Evolutionary conservation across 257 asterid genomes (phyloP), one percentile per base, ranked within the genome.

Genomic region (Ocimum tenuiflorum): DNA sequence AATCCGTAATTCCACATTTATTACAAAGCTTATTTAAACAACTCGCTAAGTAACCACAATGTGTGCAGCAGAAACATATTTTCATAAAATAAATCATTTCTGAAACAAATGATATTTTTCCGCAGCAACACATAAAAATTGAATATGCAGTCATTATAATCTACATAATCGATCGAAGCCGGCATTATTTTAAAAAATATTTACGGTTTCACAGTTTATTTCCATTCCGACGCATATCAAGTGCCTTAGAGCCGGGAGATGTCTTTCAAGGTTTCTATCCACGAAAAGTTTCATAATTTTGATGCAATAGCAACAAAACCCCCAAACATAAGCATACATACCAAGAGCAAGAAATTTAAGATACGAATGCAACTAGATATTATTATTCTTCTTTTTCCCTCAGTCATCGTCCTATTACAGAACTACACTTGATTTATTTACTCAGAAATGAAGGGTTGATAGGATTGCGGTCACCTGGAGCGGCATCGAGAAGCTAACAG

Each of bases 401-500:
- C 6, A 4, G 8, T 23, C 63, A 7, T 50, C n/a, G 15, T 50
- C 51, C 64, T 14, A 51, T 12, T 60, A 23, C 5, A 3, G 17
- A 24, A 14, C 19, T 36, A 48, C 20, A 33, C 42, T 18, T 65
- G 29, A 12, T 65, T 29, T 8, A 31, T 20, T 73, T 15, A 29
- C 23, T 42, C 31, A 45, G 38, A 53, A 42, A 53, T 2, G 17
- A 43, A 45, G 15, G 15, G 7, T 7, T 11, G 29, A 56, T 18
- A 53, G 69, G 35, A 33, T 19, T 13, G 35, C 6, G 0, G 18
- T 33, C 66, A 74, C 79, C 79, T 55, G 68, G 55, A 55, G 56
- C 54, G 78, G 74, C 67, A 58, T 8, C 39, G 64, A 23, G 46
- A 54, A 63, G 63, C 51, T 46, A 63, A 55, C 8, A 43, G 71